Evolutionary conservation across 768 basidiomycete genomes (phyloP).

Genomic region (Guyanaporus albipodus): DNA sequence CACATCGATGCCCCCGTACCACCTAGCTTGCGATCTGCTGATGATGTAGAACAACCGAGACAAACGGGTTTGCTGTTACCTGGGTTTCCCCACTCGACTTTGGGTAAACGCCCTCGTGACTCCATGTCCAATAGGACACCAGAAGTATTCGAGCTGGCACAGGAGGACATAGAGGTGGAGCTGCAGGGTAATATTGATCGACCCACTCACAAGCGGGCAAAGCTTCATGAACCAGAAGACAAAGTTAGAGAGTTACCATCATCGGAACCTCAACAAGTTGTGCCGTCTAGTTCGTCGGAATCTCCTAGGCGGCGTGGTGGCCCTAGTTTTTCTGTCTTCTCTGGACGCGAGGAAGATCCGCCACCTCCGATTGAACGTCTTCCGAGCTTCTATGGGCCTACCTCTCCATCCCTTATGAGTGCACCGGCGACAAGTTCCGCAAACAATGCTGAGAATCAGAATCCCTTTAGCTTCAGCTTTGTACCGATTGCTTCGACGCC

Average conservation of each 20-base stretch:
- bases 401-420: constrained; percentile 38
- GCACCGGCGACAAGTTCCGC: constrained; percentile 43
- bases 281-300: constrained; percentile 13
- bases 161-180: constrained; percentile 39
- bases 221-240: constrained; percentile 29
- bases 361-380: constrained; percentile 51
- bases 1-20: constrained; percentile 13
- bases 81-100: constrained; percentile 41
- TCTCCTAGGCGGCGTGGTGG: constrained; percentile 26
- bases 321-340: constrained; percentile 48
- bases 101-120: constrained; percentile 68
- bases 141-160: constrained; percentile 40
- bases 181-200: constrained; percentile 37
- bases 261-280: constrained; percentile 12
- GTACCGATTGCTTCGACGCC: constrained; percentile 51
- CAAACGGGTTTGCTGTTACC: constrained; percentile 26
- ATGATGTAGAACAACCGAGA: constrained; percentile 10
- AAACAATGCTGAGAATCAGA: constrained; percentile 50
- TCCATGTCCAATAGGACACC: constrained; percentile 41
- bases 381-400: constrained; percentile 46
- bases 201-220: constrained; percentile 54
- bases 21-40: constrained; percentile 6
- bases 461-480: constrained; percentile 51
- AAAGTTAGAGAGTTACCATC: constrained; percentile 14
- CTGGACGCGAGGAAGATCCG: constrained; percentile 40